Evolutionary conservation across 148 eudicot species (phyloP).

Genomic region (Vaccinium macrocarpon): DNA sequence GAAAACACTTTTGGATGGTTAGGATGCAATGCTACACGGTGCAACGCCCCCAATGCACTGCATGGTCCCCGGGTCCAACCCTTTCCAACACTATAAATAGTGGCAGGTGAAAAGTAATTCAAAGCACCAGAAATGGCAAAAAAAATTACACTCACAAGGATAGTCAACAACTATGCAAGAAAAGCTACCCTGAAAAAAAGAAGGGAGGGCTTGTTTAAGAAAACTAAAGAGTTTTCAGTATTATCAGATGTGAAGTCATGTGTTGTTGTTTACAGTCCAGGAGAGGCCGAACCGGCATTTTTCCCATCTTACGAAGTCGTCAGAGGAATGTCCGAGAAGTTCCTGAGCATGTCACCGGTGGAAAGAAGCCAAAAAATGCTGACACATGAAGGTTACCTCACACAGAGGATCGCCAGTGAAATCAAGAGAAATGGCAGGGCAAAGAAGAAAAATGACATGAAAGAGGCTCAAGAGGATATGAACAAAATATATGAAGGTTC

Average conservation of each 20-base stretch:
- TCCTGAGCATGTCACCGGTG: background rate
- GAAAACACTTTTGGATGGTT: too few species aligned
- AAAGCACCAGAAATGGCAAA: slow-evolving; percentile 9
- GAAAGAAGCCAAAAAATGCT: slow-evolving; percentile 19
- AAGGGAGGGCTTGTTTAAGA: slow-evolving; percentile 22
- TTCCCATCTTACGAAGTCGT: slow-evolving; percentile 19
- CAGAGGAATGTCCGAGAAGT: slow-evolving; percentile 10
- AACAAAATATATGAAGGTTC: background rate
- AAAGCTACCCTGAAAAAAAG: slow-evolving; percentile 15
- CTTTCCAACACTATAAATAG: background rate
- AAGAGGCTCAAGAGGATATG: background rate
- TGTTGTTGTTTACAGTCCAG: slow-evolving; percentile 16
- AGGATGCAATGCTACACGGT: too few species aligned
- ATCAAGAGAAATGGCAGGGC: background rate
- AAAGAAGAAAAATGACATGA: background rate
- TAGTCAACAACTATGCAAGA: slow-evolving; percentile 17
- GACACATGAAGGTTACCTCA: slow-evolving; percentile 24
- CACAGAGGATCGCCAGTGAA: background rate
- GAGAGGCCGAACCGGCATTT: background rate
- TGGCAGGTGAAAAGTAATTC: background rate
- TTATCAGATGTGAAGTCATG: slow-evolving; percentile 17
- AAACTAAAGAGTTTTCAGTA: slow-evolving; percentile 22
- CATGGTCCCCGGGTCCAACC: background rate
- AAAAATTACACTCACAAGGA: background rate
- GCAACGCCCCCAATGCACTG: too few species aligned